Percentiles rank a stretch among this genome's conserved stretches.
Conservation (phyloP, 768 basidiomycete genomes). For the Auricularia auricula-judae region DNA sequence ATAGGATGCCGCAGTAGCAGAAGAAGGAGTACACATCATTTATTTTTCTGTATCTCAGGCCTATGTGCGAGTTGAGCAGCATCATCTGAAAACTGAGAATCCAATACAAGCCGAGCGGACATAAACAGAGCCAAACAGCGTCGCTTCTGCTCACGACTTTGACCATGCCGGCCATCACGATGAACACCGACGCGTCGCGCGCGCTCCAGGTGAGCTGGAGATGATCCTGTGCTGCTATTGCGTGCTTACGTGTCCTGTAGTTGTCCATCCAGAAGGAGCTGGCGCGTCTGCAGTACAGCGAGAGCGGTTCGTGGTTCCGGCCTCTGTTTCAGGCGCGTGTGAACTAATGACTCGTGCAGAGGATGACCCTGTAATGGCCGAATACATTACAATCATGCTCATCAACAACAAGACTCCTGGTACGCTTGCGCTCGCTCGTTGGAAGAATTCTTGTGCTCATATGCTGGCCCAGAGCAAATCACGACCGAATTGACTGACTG, state of each 20-base stretch:
- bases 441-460: background rate
- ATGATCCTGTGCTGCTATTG: background rate
- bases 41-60: too few species aligned
- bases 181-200: background rate
- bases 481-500: constrained; percentile 79
- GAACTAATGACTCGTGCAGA: background rate
- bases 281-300: constrained; percentile 1
- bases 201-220: background rate
- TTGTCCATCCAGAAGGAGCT: constrained; percentile 13
- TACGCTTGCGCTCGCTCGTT: constrained; percentile 22
- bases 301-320: background rate
- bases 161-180: background rate
- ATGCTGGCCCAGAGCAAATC: constrained; percentile 54
- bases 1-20: too few species aligned
- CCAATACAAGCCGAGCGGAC: background rate
- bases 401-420: constrained; percentile 83
- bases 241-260: background rate
- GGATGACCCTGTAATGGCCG: constrained; percentile 76
- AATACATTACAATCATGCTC: constrained; percentile 91
- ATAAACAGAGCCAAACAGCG: background rate
- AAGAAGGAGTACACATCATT: too few species aligned
- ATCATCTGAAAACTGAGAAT: too few species aligned
- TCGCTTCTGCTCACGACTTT: background rate
- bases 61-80: too few species aligned
- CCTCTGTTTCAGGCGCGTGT: background rate